phyloP scores from a whole-genome alignment of 192 early-diverging fungal genomes.

The Jimgerdemannia flammicorona region DNA sequence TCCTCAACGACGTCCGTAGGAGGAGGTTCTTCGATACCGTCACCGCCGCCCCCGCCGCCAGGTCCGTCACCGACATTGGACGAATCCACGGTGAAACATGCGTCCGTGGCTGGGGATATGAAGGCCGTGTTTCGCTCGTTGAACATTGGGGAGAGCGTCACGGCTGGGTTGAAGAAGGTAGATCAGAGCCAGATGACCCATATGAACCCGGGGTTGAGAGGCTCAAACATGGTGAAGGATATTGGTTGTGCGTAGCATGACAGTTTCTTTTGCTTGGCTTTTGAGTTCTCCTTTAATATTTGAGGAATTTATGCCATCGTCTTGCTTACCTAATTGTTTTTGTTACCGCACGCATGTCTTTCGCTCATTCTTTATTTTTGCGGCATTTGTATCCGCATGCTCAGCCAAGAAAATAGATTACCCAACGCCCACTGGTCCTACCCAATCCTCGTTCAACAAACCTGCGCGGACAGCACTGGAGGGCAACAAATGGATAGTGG shows the following conservation, averaged over 20 bases:
- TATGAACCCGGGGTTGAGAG: constrained; percentile 91
- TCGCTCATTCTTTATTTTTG: too few species aligned
- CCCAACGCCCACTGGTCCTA: constrained; percentile 50
- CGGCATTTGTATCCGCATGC: constrained; percentile 6
- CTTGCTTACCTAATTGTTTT: neutral
- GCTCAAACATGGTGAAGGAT: constrained; percentile 48
- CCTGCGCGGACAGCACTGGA: constrained; percentile 79
- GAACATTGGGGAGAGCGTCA: constrained; percentile 73
- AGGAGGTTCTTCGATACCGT: constrained; percentile 45
- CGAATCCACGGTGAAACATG: constrained; percentile 4
- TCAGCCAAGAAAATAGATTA: constrained; percentile 42
- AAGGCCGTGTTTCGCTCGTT: constrained; percentile 79
- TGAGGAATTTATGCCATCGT: too few species aligned
- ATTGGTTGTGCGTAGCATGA: neutral
- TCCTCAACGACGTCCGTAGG: too few species aligned
- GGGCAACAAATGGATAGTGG: constrained; percentile 93
- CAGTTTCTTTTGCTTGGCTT: neutral
- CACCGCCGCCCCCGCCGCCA: constrained; percentile 62
- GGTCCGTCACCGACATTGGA: constrained; percentile 12
- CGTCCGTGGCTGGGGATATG: constrained; percentile 24
- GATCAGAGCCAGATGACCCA: constrained; percentile 97
- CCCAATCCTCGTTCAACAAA: constrained; percentile 55
- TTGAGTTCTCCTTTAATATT: too few species aligned
- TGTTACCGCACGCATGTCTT: neutral
- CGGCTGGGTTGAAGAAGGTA: constrained; percentile 87